Base-by-base conservation (phyloP, 2,329 filamentous ascomycete species). In the Fonsecaea multimorphosa region DNA sequence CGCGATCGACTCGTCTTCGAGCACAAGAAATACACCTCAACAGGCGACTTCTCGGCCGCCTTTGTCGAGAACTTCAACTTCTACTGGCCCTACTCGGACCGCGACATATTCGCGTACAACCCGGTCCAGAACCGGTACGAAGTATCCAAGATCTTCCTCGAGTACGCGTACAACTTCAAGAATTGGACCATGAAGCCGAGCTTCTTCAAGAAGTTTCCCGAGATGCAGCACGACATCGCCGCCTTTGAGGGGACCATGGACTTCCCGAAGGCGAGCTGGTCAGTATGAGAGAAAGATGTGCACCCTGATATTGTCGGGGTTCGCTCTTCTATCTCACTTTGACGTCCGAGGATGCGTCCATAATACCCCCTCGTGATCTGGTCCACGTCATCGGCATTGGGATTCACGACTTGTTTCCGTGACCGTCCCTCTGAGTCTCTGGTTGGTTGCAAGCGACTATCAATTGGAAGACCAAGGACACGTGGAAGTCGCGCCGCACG, bases 111-210 rank as follows among this genome's bases (percentile, higher is more conserved):
- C 38, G 59, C 63, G 4, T 68, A 61, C 38, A 65, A 70, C 38
- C 66, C 63, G 19, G 22, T 58, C 14, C 61, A 49, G 12, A 63
- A 61, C 31, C 55, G 59, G 14, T 69, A 66, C 49, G 66, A 68
- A 19, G 58, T 71, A 16, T 70, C 64, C 29, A 67, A 62, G 52
- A 58, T 68, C 5, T 71, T 70, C 38, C 60, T 66, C n/a, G 67
- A 69, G n/a, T 65, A 66, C 36, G 64, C 61, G 1, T 69, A 68
- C 59, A 66, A 71, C 46, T 64, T 70, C 62, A 70, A 67, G 46
- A 69, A 70, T n/a, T 71, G 68, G 68, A 71, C 70, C n/a, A 71
- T 71, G 70, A 62, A 63, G 32, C 70, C 70, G n/a, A 63, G 40
- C 4, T 71, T 71, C 51, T 71, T 71, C 56, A 65, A 68, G 32